Evolutionary conservation across 2,329 filamentous ascomycete genomes (phyloP).

Genomic region (Botrytis elliptica): DNA sequence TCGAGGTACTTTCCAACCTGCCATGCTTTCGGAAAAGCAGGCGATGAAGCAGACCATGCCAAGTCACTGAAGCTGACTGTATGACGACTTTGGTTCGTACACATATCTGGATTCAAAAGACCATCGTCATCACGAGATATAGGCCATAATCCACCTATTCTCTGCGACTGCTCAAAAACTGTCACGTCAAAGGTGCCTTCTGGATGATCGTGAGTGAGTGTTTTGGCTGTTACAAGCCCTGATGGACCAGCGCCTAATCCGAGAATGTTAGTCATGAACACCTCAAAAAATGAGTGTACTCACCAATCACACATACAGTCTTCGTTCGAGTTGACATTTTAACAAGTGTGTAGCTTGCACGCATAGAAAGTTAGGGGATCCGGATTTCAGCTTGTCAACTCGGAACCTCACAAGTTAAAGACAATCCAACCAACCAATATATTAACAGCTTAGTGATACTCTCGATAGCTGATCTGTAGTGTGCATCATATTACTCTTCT

Average conservation of each 20-base stretch:
- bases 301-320: conserved; percentile 36
- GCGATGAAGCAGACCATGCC: conserved; percentile 61
- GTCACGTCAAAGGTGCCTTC: conserved; percentile 61
- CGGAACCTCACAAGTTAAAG: not conserved
- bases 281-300: not conserved
- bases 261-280: conserved; percentile 1
- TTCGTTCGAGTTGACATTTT: conserved; percentile 25
- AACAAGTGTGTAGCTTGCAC: not conserved
- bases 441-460: not conserved
- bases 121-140: conserved; percentile 45
- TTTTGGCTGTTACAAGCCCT: conserved; percentile 70
- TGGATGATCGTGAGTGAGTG: conserved; percentile 60
- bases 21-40: conserved; percentile 73
- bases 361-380: conserved; percentile 4
- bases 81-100: conserved; percentile 73
- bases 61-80: conserved; percentile 72
- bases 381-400: not conserved
- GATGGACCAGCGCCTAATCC: conserved; percentile 65
- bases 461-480: not conserved
- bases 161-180: conserved; percentile 64
- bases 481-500: not conserved
- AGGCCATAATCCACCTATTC: conserved; percentile 79
- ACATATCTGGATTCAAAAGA: conserved; percentile 64
- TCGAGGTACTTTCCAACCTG: conserved; percentile 72
- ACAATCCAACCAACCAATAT: not conserved